Percentiles rank a stretch among this genome's conserved stretches.
Evolutionary conservation across 495 filamentous ascomycete species (phyloP).

Genomic region (Parachaetomium inaequale): DNA sequence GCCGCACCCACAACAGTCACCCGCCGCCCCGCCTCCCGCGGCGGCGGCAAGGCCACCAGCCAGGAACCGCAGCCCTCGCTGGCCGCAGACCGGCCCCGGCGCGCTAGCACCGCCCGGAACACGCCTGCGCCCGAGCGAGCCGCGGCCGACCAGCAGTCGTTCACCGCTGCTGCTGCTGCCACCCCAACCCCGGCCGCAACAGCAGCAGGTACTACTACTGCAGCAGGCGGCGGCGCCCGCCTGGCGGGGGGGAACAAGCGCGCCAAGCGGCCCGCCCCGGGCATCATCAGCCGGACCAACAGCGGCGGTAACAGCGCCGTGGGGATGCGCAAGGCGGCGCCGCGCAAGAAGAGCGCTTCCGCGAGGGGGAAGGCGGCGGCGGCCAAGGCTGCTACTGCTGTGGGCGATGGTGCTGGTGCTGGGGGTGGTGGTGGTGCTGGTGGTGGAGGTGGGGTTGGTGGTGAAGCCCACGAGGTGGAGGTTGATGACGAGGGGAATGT

Average conservation of each 20-base stretch:
- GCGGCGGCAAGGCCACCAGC: slow-evolving; percentile 50
- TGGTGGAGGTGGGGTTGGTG: slow-evolving; percentile 26
- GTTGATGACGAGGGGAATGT: slow-evolving; percentile 66
- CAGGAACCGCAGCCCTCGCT: slow-evolving; percentile 45
- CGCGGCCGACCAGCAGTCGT: not conserved
- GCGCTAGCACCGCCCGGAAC: slow-evolving; percentile 55
- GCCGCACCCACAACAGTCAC: slow-evolving; percentile 21
- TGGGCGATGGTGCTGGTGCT: not conserved
- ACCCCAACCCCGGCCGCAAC: not conserved
- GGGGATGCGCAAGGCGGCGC: slow-evolving; percentile 75
- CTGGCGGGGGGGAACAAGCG: slow-evolving; percentile 48
- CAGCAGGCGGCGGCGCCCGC: not conserved
- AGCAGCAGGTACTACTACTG: no score
- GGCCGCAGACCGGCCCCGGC: slow-evolving; percentile 51
- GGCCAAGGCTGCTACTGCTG: slow-evolving; percentile 6
- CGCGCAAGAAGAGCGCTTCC: slow-evolving; percentile 53
- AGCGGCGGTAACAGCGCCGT: slow-evolving; percentile 71
- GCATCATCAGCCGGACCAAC: slow-evolving; percentile 63
- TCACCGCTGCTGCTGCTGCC: not conserved
- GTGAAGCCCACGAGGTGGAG: slow-evolving; percentile 41
- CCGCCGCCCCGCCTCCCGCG: slow-evolving; percentile 46
- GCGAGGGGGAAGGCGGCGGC: slow-evolving; percentile 14
- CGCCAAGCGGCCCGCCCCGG: slow-evolving; percentile 71
- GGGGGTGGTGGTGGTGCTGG: slow-evolving; percentile 8
- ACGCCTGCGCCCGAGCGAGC: slow-evolving; percentile 49